Percentiles rank a stretch among this genome's conserved stretches.
Evolutionary conservation across 768 basidiomycete species (phyloP).

Genomic region (Hericium alpestre): DNA sequence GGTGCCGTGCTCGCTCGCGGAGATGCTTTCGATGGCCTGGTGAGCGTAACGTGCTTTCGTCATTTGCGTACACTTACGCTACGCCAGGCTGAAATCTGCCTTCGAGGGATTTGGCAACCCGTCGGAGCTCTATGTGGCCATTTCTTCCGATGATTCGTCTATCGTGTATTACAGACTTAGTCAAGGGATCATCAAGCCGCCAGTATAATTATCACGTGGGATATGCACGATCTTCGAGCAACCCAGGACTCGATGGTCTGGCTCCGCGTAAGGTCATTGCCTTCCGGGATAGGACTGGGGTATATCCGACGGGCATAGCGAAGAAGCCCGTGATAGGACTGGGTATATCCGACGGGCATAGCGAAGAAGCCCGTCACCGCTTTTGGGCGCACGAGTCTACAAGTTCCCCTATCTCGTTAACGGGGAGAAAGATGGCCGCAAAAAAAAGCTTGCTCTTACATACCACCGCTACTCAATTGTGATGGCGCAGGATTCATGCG

Average conservation of each 20-base stretch:
- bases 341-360: neutral
- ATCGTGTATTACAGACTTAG: slow-evolving; percentile 12
- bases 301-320: neutral
- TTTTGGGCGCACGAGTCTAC: too few species aligned
- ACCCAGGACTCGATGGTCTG: too few species aligned
- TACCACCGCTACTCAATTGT: too few species aligned
- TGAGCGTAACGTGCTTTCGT: neutral
- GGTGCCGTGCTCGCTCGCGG: slow-evolving; percentile 4
- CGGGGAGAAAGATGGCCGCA: neutral
- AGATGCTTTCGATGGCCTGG: slow-evolving; percentile 8
- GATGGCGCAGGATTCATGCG: too few species aligned
- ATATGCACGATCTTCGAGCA: too few species aligned
- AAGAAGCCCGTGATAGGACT: neutral
- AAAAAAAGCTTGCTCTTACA: too few species aligned
- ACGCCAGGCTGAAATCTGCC: slow-evolving; percentile 3
- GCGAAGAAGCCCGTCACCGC: neutral
- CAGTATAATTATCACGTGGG: neutral
- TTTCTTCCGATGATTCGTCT: slow-evolving; percentile 9
- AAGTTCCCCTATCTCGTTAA: too few species aligned
- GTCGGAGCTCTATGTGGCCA: slow-evolving; percentile 6
- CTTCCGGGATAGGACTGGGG: neutral
- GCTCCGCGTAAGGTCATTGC: too few species aligned
- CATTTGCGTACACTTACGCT: neutral
- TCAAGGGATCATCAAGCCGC: slow-evolving; percentile 6
- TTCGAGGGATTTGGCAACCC: slow-evolving; percentile 2